phyloP scores from a whole-genome alignment of 768 basidiomycete genomes.

The Auriscalpium vulgare region DNA sequence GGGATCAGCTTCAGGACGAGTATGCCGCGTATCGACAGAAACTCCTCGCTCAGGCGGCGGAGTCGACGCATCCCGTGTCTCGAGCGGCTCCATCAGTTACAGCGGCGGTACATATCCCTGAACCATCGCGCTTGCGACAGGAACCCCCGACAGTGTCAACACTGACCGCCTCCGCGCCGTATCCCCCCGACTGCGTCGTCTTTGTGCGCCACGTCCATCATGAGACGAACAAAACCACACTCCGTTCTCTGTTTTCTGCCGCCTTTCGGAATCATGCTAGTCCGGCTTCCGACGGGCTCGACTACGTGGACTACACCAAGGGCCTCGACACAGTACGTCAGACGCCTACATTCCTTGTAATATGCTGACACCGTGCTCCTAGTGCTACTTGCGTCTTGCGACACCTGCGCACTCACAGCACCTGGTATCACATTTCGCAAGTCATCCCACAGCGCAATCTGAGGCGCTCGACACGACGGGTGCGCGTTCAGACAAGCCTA shows the following conservation, averaged over 20 bases:
- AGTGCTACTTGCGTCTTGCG: conserved; percentile 72
- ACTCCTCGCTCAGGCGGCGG: conserved; percentile 41
- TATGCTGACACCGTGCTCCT: not conserved
- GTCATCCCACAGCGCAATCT: conserved; percentile 31
- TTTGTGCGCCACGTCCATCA: conserved; percentile 65
- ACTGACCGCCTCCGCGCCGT: not conserved
- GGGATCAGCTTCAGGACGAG: conserved; percentile 60
- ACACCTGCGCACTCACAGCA: conserved; percentile 37
- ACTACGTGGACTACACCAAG: conserved; percentile 77
- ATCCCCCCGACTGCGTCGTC: conserved; percentile 59
- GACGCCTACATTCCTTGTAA: not conserved
- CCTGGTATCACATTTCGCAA: conserved; percentile 39
- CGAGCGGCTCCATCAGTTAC: not conserved
- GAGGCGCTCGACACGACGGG: conserved; percentile 52
- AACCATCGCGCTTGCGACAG: not conserved
- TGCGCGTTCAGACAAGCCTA: conserved; percentile 17
- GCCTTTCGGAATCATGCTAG: conserved; percentile 20
- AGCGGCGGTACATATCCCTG: not conserved
- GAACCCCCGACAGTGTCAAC: not conserved
- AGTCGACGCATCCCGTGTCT: not conserved
- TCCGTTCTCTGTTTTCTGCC: conserved; percentile 51
- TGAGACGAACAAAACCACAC: conserved; percentile 75
- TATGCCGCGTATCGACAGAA: conserved; percentile 56
- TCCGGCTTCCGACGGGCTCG: conserved; percentile 33
- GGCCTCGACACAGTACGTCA: conserved; percentile 61